Percentiles rank a stretch among this genome's conserved stretches.
These are phyloP conservation scores for Pichia cactophila DNA, from an alignment of 1,139 yeast genomes.

Conservation along the genomic window DNA sequence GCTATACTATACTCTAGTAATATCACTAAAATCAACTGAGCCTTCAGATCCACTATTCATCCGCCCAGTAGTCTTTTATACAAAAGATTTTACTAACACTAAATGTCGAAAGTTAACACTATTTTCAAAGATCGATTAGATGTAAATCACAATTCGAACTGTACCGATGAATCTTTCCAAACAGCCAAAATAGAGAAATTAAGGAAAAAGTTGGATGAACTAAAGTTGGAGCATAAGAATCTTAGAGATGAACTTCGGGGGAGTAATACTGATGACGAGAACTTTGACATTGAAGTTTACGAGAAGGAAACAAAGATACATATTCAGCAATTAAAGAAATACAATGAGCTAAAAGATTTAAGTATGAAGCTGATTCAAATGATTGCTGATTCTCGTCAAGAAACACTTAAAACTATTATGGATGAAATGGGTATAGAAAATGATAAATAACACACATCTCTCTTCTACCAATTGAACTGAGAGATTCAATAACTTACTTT, in stretches of 20 bases:
- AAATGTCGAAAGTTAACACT: not conserved
- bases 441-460: constrained; percentile 1
- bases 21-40: not conserved
- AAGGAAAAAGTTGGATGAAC: not conserved
- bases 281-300: not conserved
- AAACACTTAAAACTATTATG: constrained; percentile 37
- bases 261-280: too few species aligned
- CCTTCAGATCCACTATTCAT: not conserved
- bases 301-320: constrained; percentile 31
- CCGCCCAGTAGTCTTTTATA: too few species aligned
- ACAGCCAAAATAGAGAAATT: not conserved
- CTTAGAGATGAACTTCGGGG: constrained; percentile 1
- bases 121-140: not conserved
- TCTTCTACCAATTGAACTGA: too few species aligned
- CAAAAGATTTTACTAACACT: too few species aligned
- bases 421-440: constrained; percentile 26
- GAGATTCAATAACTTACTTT: too few species aligned
- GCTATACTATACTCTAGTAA: too few species aligned
- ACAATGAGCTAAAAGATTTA: constrained; percentile 44
- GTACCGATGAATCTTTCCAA: too few species aligned
- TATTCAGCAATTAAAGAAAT: constrained; percentile 21
- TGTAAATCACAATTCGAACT: not conserved
- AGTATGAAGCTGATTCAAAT: constrained; percentile 42
- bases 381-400: constrained; percentile 43
- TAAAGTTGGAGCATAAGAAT: constrained; percentile 4